Evolutionary conservation across 345 rosid genomes (phyloP), one percentile per base, ranked within the genome.

Genomic region (Fremontodendron californicum): DNA sequence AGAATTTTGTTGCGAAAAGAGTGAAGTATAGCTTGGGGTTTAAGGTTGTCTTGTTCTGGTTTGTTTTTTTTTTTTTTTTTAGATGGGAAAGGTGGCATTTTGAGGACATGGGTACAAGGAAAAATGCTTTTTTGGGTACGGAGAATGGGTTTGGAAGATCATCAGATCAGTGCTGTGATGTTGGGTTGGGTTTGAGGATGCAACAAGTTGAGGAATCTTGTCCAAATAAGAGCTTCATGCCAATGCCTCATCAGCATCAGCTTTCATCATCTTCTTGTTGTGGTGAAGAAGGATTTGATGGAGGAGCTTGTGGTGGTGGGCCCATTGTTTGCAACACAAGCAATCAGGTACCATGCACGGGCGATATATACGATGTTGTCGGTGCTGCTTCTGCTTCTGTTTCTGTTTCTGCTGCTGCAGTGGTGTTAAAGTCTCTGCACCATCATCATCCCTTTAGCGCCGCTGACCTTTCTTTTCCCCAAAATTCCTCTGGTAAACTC

Each of bases 101-200:
- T 76, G 68, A 64, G 29, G 18, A 18, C 66, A 74, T 81, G 83
- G 80, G 75, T 69, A 77, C 78, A 25, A 78, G 81, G 31, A 70
- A 42, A 16, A 43, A 75, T 74, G 78, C 76, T 66, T 74, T 68
- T 62, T 71, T 75, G 81, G 85, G 78, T 57, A 72, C 74, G 49
- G 62, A 76, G 75, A 79, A 75, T 80, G 66, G 23, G 70, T 76
- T 27, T 23, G 83, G 60, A 55, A 80, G 68, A 66, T 74, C n/a
- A n/a, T n/a, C 73, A 43, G 80, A 74, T 48, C 78, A 61, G 21
- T 68, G 74, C 49, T 49, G 54, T 49, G 88, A 76, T 68, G 75
- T 73, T 86, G 91, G 86, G 83, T 81, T 83, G 48, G 88, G 84
- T 81, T 85, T 81, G 83, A 83, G 83, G 77, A 82, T 85, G 85